These are phyloP conservation scores for Plasmodium inui DNA, from an alignment of 169 alveolate species.

Conservation along the genomic window DNA sequence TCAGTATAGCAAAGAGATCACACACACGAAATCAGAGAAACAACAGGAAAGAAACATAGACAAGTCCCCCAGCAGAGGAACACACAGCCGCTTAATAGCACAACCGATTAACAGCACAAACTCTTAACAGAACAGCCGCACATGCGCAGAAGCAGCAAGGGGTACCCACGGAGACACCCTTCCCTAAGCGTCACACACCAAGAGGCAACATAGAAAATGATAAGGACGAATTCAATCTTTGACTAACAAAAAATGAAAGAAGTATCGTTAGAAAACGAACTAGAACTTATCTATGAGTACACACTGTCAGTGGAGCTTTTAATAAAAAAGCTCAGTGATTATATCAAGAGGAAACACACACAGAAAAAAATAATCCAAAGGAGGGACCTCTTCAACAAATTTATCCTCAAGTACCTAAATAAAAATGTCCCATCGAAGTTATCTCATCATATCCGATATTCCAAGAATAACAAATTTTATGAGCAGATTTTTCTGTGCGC, in stretches of 20 bases:
- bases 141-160: not conserved
- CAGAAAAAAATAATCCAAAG: slow-evolving; percentile 21
- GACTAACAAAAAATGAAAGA: slow-evolving; percentile 52
- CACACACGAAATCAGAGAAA: not conserved
- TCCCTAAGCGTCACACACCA: not conserved
- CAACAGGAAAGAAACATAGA: not conserved
- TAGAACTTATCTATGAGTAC: slow-evolving; percentile 42
- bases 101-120: not conserved
- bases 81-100: not conserved
- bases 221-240: not conserved
- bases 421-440: slow-evolving; percentile 20
- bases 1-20: not conserved
- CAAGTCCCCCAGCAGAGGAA: not conserved
- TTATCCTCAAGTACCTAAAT: slow-evolving; percentile 42
- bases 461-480: slow-evolving; percentile 21
- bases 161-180: not conserved
- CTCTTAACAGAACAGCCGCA: not conserved
- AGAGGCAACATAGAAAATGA: not conserved
- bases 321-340: slow-evolving; percentile 15
- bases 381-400: slow-evolving; percentile 13
- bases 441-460: slow-evolving; percentile 47
- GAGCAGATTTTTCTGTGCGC: slow-evolving; percentile 42
- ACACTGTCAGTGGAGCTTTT: slow-evolving; percentile 32
- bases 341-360: slow-evolving; percentile 39
- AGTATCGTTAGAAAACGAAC: slow-evolving; percentile 34